These are phyloP conservation scores for Populus nigra DNA, from an alignment of 345 rosid species.

Conservation along the genomic window DNA sequence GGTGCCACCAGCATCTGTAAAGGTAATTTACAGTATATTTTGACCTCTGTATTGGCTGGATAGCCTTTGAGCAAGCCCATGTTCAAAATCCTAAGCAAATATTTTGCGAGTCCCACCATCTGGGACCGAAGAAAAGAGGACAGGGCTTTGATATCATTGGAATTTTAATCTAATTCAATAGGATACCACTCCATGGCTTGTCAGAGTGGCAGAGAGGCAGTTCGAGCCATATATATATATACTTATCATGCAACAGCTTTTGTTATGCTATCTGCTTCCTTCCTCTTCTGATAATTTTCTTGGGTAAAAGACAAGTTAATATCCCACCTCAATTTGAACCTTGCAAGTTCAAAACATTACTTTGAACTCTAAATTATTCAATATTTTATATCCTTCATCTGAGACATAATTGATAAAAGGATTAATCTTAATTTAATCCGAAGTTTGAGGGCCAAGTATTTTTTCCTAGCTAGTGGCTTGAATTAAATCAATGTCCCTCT, in stretches of 20 bases:
- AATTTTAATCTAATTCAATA: conserved; percentile 18
- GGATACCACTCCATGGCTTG: conserved; percentile 22
- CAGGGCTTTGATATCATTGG: conserved; percentile 7
- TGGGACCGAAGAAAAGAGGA: conserved; percentile 18
- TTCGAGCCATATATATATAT: background rate
- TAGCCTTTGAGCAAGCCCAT: conserved; percentile 10
- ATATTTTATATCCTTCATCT: background rate
- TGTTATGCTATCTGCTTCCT: background rate
- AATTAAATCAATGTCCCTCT: no score
- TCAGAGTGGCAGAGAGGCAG: conserved; percentile 15
- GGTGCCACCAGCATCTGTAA: conserved; percentile 38
- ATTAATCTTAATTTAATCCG: no score
- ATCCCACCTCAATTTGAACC: background rate
- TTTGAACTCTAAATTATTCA: background rate
- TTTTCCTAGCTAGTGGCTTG: no score
- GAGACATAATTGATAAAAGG: background rate
- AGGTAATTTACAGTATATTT: conserved; percentile 32
- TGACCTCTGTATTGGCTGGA: conserved; percentile 34
- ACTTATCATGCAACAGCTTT: background rate
- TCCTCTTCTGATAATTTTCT: background rate
- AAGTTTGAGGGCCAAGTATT: no score
- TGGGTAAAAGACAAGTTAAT: background rate
- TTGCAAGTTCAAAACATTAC: background rate
- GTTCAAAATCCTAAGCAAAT: background rate
- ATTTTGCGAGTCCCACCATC: conserved; percentile 30